Conservation (phyloP, 805 yeast genomes). For the Lachancea sp. region DNA sequence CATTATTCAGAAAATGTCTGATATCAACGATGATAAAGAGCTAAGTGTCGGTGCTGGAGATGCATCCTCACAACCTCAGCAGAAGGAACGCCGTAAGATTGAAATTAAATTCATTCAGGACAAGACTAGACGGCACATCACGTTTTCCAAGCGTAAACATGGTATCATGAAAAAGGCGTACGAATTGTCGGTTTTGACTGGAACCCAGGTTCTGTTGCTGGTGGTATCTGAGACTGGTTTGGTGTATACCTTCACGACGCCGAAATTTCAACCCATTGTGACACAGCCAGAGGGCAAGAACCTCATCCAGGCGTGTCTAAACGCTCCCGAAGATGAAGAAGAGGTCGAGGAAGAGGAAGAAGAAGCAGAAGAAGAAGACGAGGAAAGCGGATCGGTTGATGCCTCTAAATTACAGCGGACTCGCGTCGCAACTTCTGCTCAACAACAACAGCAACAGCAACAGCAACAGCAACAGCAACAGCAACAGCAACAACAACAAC, state of each 20-base stretch:
- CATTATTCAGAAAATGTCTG: conserved; percentile 5
- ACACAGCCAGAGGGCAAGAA: conserved; percentile 97
- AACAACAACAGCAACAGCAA: conserved; percentile 3
- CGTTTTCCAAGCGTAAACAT: conserved; percentile 95
- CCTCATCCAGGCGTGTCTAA: conserved; percentile 90
- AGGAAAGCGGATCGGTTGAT: conserved; percentile 26
- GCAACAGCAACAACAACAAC: not conserved
- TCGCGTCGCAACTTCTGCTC: conserved; percentile 2
- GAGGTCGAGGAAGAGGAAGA: conserved; percentile 59
- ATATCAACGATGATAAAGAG: conserved; percentile 8
- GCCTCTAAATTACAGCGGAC: conserved; percentile 2
- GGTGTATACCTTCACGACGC: conserved; percentile 98
- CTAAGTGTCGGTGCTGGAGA: conserved; percentile 8
- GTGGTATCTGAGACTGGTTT: conserved; percentile 98
- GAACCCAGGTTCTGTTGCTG: conserved; percentile 89
- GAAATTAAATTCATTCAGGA: conserved; percentile 97
- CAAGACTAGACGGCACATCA: conserved; percentile 95
- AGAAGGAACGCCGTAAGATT: conserved; percentile 75
- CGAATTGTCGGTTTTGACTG: conserved; percentile 91
- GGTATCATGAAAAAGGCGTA: conserved; percentile 99
- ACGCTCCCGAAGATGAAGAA: conserved; percentile 86
- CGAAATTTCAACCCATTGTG: conserved; percentile 94
- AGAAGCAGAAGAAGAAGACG: conserved; percentile 34
- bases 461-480: conserved; percentile 2
- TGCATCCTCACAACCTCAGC: conserved; percentile 10